Base-by-base conservation (phyloP, 2,329 filamentous ascomycete species). In the Chrysoporthe deuterocubensis region DNA sequence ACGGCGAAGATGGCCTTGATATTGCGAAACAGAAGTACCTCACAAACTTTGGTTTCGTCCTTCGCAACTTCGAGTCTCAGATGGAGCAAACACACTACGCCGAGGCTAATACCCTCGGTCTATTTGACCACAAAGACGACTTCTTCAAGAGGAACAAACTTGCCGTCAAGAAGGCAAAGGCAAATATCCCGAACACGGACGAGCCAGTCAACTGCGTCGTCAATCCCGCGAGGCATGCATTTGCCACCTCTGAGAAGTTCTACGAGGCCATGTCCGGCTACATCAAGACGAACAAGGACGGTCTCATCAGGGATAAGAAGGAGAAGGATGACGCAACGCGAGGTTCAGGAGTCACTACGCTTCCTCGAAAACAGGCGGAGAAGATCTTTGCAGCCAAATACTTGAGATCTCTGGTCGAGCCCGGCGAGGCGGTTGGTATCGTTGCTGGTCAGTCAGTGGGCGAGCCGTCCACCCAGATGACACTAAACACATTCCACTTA, bases 391-490 rank as follows among this genome's bases (percentile, higher is more conserved):
- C 95, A 70, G 90, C 96, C 76, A 97, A 98, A 78, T 99, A 98
- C 76, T 85, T 98, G 72, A 91, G 91, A 73, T 97, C 94, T 1
- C 86, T 97, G 9, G 92, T 97, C 34, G 95, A 99, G 74, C 93
- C 96, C 40, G 96, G 96, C 58, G 96, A 99, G 81, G 95, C 96
- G 37, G 94, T 99, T 37, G 96, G 96, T 72, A 96, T 99, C 71
- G 93, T 99, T 68, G 96, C 96, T 62, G 94, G 94, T 11, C 96
- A 99, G 80, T 98, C 95, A 43, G 90, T 99, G 54, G 96, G 96
- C 76, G 96, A 99, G 77, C 96, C 96, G 9, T 97, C 94, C 2
- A 99, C 96, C 13, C 96, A 99, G 79, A 99, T 99, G 96, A 99
- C 96, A 8, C 83, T 99, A 66, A 99, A 99, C 81, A 99, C 96